A percentile compares a stretch with the other conserved stretches of the same genome.
These are phyloP conservation scores for Saccharomyces hybrid DNA, from an alignment of 1,139 yeast genomes.

Conservation along the genomic window DNA sequence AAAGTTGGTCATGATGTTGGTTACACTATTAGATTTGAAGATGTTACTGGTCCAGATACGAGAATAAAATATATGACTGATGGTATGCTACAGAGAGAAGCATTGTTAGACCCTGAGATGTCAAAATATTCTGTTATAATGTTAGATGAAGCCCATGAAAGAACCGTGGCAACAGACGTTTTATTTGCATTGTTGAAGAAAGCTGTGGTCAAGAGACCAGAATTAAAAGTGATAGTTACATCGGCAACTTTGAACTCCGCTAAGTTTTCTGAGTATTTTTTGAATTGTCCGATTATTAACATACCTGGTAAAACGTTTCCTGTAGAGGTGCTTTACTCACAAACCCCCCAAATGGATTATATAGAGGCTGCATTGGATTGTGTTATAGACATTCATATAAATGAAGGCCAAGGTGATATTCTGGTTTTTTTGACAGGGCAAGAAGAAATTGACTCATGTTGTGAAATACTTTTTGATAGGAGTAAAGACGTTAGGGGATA, in stretches of 20 bases:
- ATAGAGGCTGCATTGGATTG: slow-evolving; percentile 74
- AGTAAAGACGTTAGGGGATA: slow-evolving; percentile 58
- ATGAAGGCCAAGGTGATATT: slow-evolving; percentile 75
- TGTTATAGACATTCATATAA: slow-evolving; percentile 71
- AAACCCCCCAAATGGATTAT: slow-evolving; percentile 80
- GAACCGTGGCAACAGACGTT: slow-evolving; percentile 91
- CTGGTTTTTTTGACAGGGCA: slow-evolving; percentile 83
- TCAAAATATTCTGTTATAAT: slow-evolving; percentile 70
- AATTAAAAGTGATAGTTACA: slow-evolving; percentile 71
- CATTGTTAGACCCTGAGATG: slow-evolving; percentile 67
- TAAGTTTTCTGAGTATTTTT: slow-evolving; percentile 73
- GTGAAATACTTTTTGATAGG: slow-evolving; percentile 63
- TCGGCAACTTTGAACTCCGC: slow-evolving; percentile 88
- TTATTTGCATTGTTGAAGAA: slow-evolving; percentile 75
- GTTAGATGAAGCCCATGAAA: slow-evolving; percentile 94
- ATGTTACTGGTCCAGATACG: slow-evolving; percentile 55
- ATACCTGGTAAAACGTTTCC: slow-evolving; percentile 91
- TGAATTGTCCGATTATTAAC: slow-evolving; percentile 67
- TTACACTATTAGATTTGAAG: slow-evolving; percentile 81
- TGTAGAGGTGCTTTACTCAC: slow-evolving; percentile 70
- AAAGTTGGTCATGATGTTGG: slow-evolving; percentile 76
- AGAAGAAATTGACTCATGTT: slow-evolving; percentile 86
- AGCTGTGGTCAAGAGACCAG: slow-evolving; percentile 64
- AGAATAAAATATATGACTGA: slow-evolving; percentile 83
- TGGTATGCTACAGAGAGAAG: slow-evolving; percentile 87